Evolutionary conservation across 2,329 filamentous ascomycete genomes (phyloP).

Genomic region (Gaeumannomyces tritici): DNA sequence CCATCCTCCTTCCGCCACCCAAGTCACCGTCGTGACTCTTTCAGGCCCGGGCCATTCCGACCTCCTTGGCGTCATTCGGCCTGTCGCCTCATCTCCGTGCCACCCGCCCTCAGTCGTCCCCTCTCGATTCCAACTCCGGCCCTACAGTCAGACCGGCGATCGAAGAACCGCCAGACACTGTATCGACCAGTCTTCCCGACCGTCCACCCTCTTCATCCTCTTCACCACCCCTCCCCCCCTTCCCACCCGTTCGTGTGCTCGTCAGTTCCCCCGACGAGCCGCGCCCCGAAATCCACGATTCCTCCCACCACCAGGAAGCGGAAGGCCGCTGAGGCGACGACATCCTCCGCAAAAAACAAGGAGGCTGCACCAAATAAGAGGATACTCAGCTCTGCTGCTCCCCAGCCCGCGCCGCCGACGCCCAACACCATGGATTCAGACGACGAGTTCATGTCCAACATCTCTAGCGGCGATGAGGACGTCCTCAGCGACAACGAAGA

Average conservation of each 20-base stretch:
- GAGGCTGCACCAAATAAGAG: conserved; percentile 40
- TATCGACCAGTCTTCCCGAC: not conserved
- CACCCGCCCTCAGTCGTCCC: not conserved
- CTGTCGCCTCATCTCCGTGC: not conserved
- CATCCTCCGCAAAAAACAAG: conserved; percentile 26
- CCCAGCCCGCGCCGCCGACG: conserved; percentile 43
- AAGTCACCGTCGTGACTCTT: not conserved
- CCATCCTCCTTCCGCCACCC: not conserved
- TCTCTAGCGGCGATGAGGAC: conserved; percentile 63
- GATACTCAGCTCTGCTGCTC: conserved; percentile 41
- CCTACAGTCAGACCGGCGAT: not conserved
- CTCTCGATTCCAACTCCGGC: not conserved
- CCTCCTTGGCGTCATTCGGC: not conserved
- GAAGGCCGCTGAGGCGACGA: conserved; percentile 57
- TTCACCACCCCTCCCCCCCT: not conserved
- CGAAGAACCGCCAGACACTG: not conserved
- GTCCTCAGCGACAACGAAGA: conserved; percentile 67
- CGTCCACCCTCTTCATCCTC: not conserved
- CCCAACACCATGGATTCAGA: conserved; percentile 82
- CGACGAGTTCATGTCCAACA: conserved; percentile 81
- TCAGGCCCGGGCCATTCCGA: not conserved
- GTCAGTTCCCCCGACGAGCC: conserved; percentile 14
- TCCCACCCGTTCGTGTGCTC: conserved; percentile 7
- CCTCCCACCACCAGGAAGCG: conserved; percentile 49
- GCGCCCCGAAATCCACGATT: conserved; percentile 32